phyloP scores from a whole-genome alignment of 805 yeast genomes.

The Zygotorulaspora sp. region DNA sequence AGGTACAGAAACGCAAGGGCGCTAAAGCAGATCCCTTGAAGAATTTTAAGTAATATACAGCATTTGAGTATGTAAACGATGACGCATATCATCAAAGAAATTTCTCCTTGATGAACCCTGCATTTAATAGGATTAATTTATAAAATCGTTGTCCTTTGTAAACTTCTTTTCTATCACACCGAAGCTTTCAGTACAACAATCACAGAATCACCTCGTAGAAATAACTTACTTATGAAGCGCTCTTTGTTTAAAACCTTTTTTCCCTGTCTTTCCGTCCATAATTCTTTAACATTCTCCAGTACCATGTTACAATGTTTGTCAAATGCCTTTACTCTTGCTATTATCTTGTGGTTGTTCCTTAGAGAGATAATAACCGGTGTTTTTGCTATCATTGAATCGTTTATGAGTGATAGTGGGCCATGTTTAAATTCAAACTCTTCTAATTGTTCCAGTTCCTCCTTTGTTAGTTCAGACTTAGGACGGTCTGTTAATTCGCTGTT shows the following conservation, averaged over 20 bases:
- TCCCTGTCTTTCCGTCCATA: conserved; percentile 67
- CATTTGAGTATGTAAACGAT: conserved; percentile 3
- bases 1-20: conserved; percentile 42
- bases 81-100: conserved; percentile 1
- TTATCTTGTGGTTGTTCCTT: conserved; percentile 86
- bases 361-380: conserved; percentile 82
- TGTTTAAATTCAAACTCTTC: conserved; percentile 86
- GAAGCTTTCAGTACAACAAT: conserved; percentile 66
- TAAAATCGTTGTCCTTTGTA: no score
- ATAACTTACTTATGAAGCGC: conserved; percentile 82
- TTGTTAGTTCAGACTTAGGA: conserved; percentile 75
- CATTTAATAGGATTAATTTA: background rate
- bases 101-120: background rate
- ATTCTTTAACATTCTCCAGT: conserved; percentile 84
- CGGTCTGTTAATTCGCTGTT: conserved; percentile 61
- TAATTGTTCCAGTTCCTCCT: conserved; percentile 68
- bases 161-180: conserved; percentile 15
- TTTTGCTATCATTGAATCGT: conserved; percentile 69
- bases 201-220: conserved; percentile 92
- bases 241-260: conserved; percentile 57
- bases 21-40: conserved; percentile 64
- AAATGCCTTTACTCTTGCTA: conserved; percentile 88
- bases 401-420: conserved; percentile 90
- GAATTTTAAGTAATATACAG: conserved; percentile 39
- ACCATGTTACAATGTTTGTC: conserved; percentile 96